Conservation (phyloP, 129 eudicot species). For the Flaveria bidentis region DNA sequence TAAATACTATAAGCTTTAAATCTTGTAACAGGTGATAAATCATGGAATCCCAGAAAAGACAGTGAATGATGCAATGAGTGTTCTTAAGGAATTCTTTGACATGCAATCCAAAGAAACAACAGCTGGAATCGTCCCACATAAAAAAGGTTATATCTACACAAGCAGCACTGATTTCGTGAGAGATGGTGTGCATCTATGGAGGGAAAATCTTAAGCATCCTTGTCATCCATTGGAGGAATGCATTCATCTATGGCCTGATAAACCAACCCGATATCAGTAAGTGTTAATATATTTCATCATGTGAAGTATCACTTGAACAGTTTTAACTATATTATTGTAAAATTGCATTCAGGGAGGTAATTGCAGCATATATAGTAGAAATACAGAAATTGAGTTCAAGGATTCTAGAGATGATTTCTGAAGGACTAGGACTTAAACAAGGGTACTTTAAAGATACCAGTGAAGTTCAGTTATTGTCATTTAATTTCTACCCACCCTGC, state of each 20-base stretch:
- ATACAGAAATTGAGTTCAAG: slow-evolving; percentile 48
- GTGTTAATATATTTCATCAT: not conserved
- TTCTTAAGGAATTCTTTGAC: slow-evolving; percentile 55
- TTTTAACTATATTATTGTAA: not conserved
- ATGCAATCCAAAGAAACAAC: slow-evolving; percentile 49
- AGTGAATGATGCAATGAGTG: slow-evolving; percentile 36
- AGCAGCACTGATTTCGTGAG: slow-evolving; percentile 39
- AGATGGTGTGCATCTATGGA: slow-evolving; percentile 76
- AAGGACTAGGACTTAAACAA: slow-evolving; percentile 69
- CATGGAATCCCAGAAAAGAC: slow-evolving; percentile 60
- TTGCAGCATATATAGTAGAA: slow-evolving; percentile 43
- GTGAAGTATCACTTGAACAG: not conserved
- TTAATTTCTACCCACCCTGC: slow-evolving; percentile 69
- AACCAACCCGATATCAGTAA: slow-evolving; percentile 60
- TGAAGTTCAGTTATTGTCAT: slow-evolving; percentile 50
- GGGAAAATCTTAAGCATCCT: slow-evolving; percentile 67
- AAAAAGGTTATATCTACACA: slow-evolving; percentile 48
- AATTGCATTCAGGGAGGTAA: slow-evolving; percentile 46
- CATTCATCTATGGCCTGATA: slow-evolving; percentile 57
- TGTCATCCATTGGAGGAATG: slow-evolving; percentile 66
- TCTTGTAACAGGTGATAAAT: slow-evolving; percentile 53
- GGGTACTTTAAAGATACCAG: slow-evolving; percentile 49
- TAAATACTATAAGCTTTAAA: not conserved
- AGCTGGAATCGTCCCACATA: slow-evolving; percentile 18
- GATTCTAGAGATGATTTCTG: slow-evolving; percentile 53